Base-by-base conservation (phyloP, 768 basidiomycete species). In the Lepiota brunneoincarnata region DNA sequence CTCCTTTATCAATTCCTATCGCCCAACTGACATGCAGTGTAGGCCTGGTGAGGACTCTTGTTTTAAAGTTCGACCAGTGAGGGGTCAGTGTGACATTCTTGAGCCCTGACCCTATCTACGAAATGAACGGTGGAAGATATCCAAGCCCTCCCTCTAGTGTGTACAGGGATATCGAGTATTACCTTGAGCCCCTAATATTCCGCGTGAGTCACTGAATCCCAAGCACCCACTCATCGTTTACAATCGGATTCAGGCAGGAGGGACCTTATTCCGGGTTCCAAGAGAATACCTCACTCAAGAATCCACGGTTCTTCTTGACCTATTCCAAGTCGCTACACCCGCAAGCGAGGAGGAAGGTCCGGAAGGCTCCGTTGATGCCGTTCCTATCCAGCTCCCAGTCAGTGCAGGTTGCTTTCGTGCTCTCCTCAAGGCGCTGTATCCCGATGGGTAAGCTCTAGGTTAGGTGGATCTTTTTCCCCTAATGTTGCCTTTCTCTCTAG, bases 181-280 rank as follows among this genome's bases (percentile, higher is more conserved):
- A 42, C 18, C 21, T 46, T 12, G 45, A 52, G 38, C 51, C 41
- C 11, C 43, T 46, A 10, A 28, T 48, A 12, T 48, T 52, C 18
- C 46, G 24, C 4, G 45, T 48, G 41, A 9, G 24, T 39, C 43
- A 21, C 6, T 18, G 37, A 10, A 53, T 60, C 24, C 59, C 56
- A 15, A 59, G 41, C 23, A n/a, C 3, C 12, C 10, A 24, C 5
- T 14, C 21, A n/a, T 7, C 11, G 7, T n/a, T 21, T 44, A 46
- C 39, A 1, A n/a, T 5, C 12, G 6, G 34, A 15, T 36, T 18
- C 17, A 75, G 74, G 74, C 74, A 24, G 75, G 76, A 42, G 64
- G 67, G 38, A 59, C 58, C 11, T 52, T 73, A 20, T 77, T 75
- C 65, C 71, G 72, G 51, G 61, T 76, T 10, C 75, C 73, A 14